Percentiles rank a stretch among this genome's conserved stretches.
Evolutionary conservation across 257 asterid genomes (phyloP).

Genomic region (Solanum pinnatisectum): DNA sequence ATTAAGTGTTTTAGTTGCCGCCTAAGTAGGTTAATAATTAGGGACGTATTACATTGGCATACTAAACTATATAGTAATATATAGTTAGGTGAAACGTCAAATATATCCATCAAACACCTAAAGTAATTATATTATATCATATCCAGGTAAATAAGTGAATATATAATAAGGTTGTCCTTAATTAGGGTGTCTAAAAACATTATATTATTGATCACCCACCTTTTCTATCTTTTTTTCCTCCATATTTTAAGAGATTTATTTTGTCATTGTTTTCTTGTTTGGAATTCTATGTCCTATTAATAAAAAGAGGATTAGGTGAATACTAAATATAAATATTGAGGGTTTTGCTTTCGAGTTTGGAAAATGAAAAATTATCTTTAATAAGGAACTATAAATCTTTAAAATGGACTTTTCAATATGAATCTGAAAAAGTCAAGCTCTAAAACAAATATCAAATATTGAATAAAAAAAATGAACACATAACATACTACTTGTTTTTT

Average conservation of each 20-base stretch:
- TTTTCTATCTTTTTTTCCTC: neutral
- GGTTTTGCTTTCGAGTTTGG: neutral
- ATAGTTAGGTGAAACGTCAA: slow-evolving; percentile 29
- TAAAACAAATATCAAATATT: no score
- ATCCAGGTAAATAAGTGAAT: neutral
- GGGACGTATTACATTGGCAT: neutral
- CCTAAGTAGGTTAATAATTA: neutral
- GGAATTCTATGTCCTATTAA: neutral
- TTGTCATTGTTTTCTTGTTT: neutral
- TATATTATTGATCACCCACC: neutral
- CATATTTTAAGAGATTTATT: neutral
- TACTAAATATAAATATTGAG: neutral
- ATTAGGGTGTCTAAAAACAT: neutral
- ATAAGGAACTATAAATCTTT: neutral
- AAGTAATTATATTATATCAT: neutral
- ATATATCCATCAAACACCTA: neutral
- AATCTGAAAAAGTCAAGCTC: no score
- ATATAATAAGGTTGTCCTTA: neutral
- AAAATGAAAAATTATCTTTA: neutral
- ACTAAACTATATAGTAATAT: neutral
- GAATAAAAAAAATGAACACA: neutral
- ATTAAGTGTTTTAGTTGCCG: neutral
- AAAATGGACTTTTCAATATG: neutral
- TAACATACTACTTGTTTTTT: neutral
- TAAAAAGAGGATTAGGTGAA: neutral